These are phyloP conservation scores for Solanum hybrid DNA, from an alignment of 305 asterid species.

Conservation along the genomic window DNA sequence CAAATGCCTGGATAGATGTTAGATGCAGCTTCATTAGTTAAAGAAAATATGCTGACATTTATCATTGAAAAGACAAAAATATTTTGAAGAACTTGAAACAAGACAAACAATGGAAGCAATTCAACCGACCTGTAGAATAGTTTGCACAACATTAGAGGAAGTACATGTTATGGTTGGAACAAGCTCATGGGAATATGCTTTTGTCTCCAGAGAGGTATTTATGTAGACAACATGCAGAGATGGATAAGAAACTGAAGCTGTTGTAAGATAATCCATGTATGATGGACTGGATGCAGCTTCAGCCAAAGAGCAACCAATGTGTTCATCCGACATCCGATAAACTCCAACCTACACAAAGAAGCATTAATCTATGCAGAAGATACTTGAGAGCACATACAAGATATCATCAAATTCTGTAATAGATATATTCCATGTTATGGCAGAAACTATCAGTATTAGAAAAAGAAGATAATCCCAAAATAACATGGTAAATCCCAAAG, in stretches of 20 bases:
- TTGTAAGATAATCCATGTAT: conserved; percentile 70
- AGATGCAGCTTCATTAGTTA: not conserved
- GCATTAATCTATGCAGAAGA: not conserved
- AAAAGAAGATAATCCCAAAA: not conserved
- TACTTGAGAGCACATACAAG: not conserved
- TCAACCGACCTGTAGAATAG: conserved; percentile 69
- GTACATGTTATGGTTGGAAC: conserved; percentile 97
- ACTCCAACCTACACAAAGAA: conserved; percentile 65
- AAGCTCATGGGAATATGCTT: conserved; percentile 86
- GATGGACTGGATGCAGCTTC: conserved; percentile 92
- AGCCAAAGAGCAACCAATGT: conserved; percentile 84
- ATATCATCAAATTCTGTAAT: not conserved
- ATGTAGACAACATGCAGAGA: conserved; percentile 90
- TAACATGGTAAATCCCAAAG: not conserved
- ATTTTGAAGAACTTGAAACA: not conserved
- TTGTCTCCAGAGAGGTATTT: conserved; percentile 88
- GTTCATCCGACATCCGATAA: conserved; percentile 87
- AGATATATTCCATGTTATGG: not conserved
- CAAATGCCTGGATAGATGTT: conserved; percentile 54
- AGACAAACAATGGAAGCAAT: not conserved
- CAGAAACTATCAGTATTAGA: not conserved
- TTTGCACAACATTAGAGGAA: conserved; percentile 87
- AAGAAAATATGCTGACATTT: not conserved
- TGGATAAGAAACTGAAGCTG: conserved; percentile 64
- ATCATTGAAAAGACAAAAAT: not conserved